Evolutionary conservation across 345 rosid species (phyloP), one percentile per base, ranked within the genome.

Genomic region (Brassica rapa): DNA sequence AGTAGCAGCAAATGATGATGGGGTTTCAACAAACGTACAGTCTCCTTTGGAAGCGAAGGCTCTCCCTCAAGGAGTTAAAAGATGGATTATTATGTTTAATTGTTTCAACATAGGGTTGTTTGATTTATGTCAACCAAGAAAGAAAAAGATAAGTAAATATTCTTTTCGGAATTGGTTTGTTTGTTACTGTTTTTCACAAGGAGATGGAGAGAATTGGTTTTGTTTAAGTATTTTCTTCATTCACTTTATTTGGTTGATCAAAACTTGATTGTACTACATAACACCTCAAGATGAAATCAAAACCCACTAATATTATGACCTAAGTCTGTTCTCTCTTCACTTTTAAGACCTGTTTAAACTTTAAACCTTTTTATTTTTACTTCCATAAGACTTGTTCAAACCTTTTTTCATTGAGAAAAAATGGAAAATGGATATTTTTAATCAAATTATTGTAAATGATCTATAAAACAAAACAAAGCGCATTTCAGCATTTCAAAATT

Each of bases 71-170:
- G 76, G 70, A 49, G 62, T 14, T 14, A 68, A 64, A 59, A 33
- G 12, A 68, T 49, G 59, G 46, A 68, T 73, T 7, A 73, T 67
- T 7, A 73, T 67, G 57, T 61, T 72, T 73, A 62, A 72, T 79
- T 78, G 82, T 77, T 64, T 77, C 65, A 62, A 25, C 75, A 77
- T 70, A 77, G 80, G 64, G 30, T 33, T 70, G 65, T 70, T 70
- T 70, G 65, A 57, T 65, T 55, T 19, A 39, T 73, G 35, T 33
- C 35, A 73, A 53, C 51, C 37, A 25, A 68, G 37, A 62, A 62
- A 6, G 11, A 41, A 46, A 33, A 39, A 72, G 15, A 8, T 43
- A 71, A 62, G 81, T 78, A 71, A 65, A 78, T 71, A 78, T 78
- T 65, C 53, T 65, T 71, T 19, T 41, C 19, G 7, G 60, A 72